These are phyloP conservation scores for Musa troglodytarum DNA, from an alignment of 176 grass and related monocot species.

Conservation along the genomic window DNA sequence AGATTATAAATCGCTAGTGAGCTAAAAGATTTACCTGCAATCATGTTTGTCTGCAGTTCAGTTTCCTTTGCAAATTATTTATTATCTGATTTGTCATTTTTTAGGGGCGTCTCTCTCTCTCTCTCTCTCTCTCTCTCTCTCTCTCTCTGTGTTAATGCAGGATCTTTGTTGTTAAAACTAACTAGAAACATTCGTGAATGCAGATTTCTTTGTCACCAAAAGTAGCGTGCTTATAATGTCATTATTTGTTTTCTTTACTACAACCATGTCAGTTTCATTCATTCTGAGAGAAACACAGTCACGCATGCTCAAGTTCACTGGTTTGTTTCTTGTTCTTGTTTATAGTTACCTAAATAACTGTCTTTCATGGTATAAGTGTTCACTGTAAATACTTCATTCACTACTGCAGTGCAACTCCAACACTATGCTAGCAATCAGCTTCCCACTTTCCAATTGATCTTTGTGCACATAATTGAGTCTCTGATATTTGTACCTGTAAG, in stretches of 20 bases:
- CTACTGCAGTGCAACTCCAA: slow-evolving; percentile 81
- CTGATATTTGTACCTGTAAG: slow-evolving; percentile 98
- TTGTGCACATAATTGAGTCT: slow-evolving; percentile 95
- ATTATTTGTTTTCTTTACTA: slow-evolving; percentile 99
- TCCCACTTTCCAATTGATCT: slow-evolving; percentile 97
- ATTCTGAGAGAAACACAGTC: slow-evolving; percentile 94
- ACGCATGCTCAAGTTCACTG: slow-evolving; percentile 97
- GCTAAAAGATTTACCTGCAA: too few relatives aligned
- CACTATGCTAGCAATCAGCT: slow-evolving; percentile 90
- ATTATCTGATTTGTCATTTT: too few relatives aligned
- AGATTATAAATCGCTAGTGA: too few relatives aligned
- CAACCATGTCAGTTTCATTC: slow-evolving; percentile 99
- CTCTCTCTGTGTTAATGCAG: too few relatives aligned
- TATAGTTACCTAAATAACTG: too few relatives aligned
- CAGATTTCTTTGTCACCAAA: slow-evolving; percentile 98
- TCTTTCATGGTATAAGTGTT: not conserved
- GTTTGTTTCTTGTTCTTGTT: slow-evolving; percentile 35
- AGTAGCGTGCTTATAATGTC: slow-evolving; percentile 96
- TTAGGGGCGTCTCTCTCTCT: too few relatives aligned
- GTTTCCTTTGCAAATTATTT: too few relatives aligned
- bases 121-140: too few relatives aligned
- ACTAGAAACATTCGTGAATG: not conserved
- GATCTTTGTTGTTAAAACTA: too few relatives aligned
- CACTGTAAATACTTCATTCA: slow-evolving; percentile 18
- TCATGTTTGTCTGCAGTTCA: too few relatives aligned